phyloP scores from a whole-genome alignment of 2,329 filamentous ascomycete genomes.

The Mycosphaerella arachidis region DNA sequence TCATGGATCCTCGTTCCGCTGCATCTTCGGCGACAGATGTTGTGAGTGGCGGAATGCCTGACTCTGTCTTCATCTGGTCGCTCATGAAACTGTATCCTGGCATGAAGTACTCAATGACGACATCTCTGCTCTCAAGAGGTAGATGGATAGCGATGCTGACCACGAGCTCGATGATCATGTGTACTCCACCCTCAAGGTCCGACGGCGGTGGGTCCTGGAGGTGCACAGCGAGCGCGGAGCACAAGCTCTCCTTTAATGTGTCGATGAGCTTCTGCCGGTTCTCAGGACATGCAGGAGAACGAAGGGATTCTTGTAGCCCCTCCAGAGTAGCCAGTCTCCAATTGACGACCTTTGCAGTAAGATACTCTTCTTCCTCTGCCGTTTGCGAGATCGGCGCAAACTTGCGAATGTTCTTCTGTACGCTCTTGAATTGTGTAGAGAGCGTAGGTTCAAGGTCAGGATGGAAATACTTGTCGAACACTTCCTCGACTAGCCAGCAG shows the following conservation, averaged over 20 bases:
- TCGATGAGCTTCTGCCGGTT: conserved; percentile 57
- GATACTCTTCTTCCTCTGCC: conserved; percentile 82
- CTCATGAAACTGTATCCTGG: conserved; percentile 68
- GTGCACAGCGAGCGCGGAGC: conserved; percentile 66
- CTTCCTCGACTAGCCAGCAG: conserved; percentile 82
- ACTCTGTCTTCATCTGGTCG: conserved; percentile 80
- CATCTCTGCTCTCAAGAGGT: conserved; percentile 85
- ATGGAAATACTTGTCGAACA: conserved; percentile 91
- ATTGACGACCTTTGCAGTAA: conserved; percentile 79
- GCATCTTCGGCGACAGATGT: conserved; percentile 41
- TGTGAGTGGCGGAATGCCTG: conserved; percentile 46
- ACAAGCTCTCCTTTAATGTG: conserved; percentile 62
- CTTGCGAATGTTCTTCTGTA: conserved; percentile 81
- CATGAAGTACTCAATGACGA: conserved; percentile 78
- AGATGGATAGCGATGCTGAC: conserved; percentile 81
- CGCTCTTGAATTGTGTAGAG: conserved; percentile 73
- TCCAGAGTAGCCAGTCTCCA: conserved; percentile 94
- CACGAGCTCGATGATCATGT: conserved; percentile 89
- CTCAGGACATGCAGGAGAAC: conserved; percentile 60
- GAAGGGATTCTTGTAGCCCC: conserved; percentile 70
- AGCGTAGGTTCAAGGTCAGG: conserved; percentile 74
- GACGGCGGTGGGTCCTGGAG: conserved; percentile 71
- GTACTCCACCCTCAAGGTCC: conserved; percentile 80
- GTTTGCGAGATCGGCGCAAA: conserved; percentile 69
- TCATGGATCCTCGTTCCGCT: conserved; percentile 38